Percentiles rank a stretch among this genome's conserved stretches.
These are phyloP conservation scores for Quillaja saponaria DNA, from an alignment of 306 rosid genomes.

Conservation along the genomic window DNA sequence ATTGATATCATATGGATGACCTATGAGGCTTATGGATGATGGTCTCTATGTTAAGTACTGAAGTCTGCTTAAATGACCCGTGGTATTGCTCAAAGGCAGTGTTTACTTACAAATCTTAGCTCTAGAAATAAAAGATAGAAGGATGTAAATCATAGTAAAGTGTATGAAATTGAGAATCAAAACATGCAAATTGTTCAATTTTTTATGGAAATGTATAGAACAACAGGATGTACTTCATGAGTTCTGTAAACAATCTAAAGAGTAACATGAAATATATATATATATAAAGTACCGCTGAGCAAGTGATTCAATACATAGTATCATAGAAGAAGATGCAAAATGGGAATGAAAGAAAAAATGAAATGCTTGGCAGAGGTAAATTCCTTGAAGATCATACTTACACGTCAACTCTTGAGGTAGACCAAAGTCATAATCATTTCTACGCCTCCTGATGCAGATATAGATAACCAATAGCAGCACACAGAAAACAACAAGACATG, in stretches of 20 bases:
- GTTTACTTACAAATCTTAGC: too few species aligned
- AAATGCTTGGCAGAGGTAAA: conserved; percentile 16
- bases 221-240: too few species aligned
- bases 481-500: conserved; percentile 56
- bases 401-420: conserved; percentile 85
- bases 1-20: too few species aligned
- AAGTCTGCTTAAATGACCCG: too few species aligned
- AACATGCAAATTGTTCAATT: too few species aligned
- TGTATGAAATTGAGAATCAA: too few species aligned
- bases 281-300: neutral
- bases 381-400: conserved; percentile 48
- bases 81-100: too few species aligned
- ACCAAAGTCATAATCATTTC: conserved; percentile 85
- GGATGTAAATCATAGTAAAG: too few species aligned
- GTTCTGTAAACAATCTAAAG: neutral
- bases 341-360: neutral
- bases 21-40: too few species aligned
- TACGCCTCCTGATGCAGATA: conserved; percentile 72
- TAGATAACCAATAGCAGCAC: conserved; percentile 54
- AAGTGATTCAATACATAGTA: neutral
- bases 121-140: too few species aligned
- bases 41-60: too few species aligned
- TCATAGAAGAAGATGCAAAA: neutral
- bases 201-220: too few species aligned
- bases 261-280: neutral